phyloP scores from a whole-genome alignment of 2,329 filamentous ascomycete species.

The Colletotrichum sp. region DNA sequence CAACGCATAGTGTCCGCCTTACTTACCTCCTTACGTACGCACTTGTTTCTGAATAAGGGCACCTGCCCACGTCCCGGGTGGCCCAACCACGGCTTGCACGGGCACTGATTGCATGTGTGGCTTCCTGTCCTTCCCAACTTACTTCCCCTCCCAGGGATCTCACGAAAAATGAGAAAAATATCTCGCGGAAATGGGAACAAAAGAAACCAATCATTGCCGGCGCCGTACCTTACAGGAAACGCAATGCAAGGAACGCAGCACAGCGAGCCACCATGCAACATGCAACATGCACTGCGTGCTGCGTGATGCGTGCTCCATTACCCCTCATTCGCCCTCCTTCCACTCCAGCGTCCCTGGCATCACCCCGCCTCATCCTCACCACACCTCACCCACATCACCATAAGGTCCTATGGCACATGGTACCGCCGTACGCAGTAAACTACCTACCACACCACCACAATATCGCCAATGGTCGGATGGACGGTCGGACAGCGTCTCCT shows the following conservation, averaged over 20 bases:
- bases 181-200: neutral
- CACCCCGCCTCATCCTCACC: slow-evolving; percentile 11
- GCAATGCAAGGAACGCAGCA: slow-evolving; percentile 11
- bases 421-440: neutral
- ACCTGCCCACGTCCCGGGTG: neutral
- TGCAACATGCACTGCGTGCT: neutral
- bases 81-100: neutral
- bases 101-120: neutral
- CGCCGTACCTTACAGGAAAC: slow-evolving; percentile 13
- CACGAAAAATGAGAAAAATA: neutral
- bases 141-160: neutral
- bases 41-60: slow-evolving; percentile 11
- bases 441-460: neutral
- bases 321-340: slow-evolving; percentile 1
- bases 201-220: neutral
- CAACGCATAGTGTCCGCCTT: neutral
- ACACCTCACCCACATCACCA: neutral
- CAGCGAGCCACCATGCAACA: neutral
- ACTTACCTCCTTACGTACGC: slow-evolving; percentile 15
- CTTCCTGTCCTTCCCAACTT: neutral
- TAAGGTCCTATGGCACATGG: neutral
- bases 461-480: neutral
- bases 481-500: neutral
- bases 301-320: neutral
- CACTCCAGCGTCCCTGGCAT: neutral